These are phyloP conservation scores for Neospermospora avenae DNA, from an alignment of 2,329 filamentous ascomycete genomes.

Conservation along the genomic window DNA sequence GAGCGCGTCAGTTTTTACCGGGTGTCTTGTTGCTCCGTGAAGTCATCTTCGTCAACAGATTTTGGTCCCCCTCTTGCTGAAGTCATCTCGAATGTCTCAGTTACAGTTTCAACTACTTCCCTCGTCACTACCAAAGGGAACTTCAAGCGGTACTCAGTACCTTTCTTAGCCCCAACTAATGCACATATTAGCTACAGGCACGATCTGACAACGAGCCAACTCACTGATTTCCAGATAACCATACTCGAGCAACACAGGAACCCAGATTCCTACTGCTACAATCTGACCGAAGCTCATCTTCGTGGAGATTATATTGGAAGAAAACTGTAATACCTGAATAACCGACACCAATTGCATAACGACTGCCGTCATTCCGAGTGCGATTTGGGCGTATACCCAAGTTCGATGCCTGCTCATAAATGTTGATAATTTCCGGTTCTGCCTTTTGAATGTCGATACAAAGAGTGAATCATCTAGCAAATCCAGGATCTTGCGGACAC, in stretches of 20 bases:
- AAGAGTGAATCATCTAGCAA: no score
- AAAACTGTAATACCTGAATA: background rate
- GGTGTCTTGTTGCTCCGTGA: background rate
- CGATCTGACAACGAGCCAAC: background rate
- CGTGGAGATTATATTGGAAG: constrained; percentile 8
- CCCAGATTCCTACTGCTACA: constrained; percentile 13
- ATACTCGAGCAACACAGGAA: constrained; percentile 13
- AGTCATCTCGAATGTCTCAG: background rate
- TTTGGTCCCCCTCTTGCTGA: background rate
- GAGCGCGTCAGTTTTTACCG: background rate
- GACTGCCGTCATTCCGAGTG: background rate
- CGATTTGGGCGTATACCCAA: constrained; percentile 1
- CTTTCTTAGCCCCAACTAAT: background rate
- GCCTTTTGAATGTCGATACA: no score
- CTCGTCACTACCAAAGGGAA: background rate
- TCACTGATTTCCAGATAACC: constrained; percentile 14
- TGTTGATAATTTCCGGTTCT: background rate
- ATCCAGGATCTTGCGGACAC: background rate
- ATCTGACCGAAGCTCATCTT: constrained; percentile 15
- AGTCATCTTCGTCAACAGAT: background rate
- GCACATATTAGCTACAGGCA: background rate
- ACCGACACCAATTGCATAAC: constrained; percentile 1
- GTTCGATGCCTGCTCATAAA: background rate
- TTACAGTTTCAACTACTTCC: background rate
- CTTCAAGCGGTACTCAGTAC: background rate